Base-by-base conservation (phyloP, 345 rosid species). In the Brassica nigra region DNA sequence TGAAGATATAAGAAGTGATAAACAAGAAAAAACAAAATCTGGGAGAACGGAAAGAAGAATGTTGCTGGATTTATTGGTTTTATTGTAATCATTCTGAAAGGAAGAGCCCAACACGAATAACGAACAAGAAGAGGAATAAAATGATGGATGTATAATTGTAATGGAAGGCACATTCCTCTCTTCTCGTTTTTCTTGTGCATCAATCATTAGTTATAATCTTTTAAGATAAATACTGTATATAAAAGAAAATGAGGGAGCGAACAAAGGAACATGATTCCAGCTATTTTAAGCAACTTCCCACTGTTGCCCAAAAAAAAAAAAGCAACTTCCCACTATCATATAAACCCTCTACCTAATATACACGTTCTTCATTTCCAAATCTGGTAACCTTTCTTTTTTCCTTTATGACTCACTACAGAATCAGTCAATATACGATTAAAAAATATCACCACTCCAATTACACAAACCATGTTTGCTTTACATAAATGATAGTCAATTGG, bases 131-230 rank as follows among this genome's bases (percentile, higher is more conserved):
- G 55, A 20, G 15, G 55, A 61, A n/a, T 44, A 59, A 33, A 33
- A 27, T 12, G 9, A 73, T 58, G 6, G 61, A 31, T 58, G 37
- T 23, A 79, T 79, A 70, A 69, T 68, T 75, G 83, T 69, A 80
- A 69, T 75, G 76, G 76, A 62, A 80, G 68, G 31, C 67, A 63
- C 67, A 74, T 63, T 52, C 23, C 2, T 11, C 11, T 18, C n/a
- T 12, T 12, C 5, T 8, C 4, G 16, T 23, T 14, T 31, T 59
- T 29, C 12, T 4, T 37, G 9, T 37, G 10, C 20, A 59, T 66
- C 23, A 20, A 58, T 79, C 39, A 58, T 44, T 66, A 6, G 59
- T 65, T 30, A 42, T 16, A 70, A 52, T 28, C 18, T 0, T 44
- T 11, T 11, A 12, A 39, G 34, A 31, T 5, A 31, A 2, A 37